Base-by-base conservation (phyloP, 495 filamentous ascomycete genomes). In the Glutinoglossum americanum region DNA sequence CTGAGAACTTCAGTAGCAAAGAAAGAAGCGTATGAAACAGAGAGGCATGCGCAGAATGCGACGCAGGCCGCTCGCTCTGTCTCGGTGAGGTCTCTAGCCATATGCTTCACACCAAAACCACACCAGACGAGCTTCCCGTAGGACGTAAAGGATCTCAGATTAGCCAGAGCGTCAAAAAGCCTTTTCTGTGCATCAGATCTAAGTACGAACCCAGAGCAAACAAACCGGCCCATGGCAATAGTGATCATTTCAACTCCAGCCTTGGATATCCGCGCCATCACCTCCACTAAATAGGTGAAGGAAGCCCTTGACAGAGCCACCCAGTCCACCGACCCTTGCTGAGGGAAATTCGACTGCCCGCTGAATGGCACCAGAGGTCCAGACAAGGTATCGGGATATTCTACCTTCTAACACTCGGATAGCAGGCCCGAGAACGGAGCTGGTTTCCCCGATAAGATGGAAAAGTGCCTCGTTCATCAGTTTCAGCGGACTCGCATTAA, bases 21-120 rank as follows among this genome's bases (percentile, higher is more conserved):
- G 19, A 30, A n/a, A 9, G 59, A 30, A 25, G 54, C 44, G 47
- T 59, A 63, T 21, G 44, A 60, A 7, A 25, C 26, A 23, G 54
- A 27, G 8, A 62, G 33, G 2, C 60, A 51, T 25, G 60, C 57
- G 35, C 62, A 63, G 0, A 63, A 7, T 0, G 60, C 60, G 17
- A 62, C 54, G 15, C 59, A 26, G 3, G 53, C 53, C 15, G 57
- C 41, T n/a, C 62, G 60, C 27, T 62, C 60, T 5, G 62, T 60
- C 10, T 62, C 60, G 13, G 60, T 35, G 3, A 62, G 54, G 41
- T 62, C 60, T 17, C 51, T 57, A 1, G 62, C 44, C n/a, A 60
- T 37, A 23, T 59, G 53, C 47, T 62, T 62, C 44, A 63, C 28
- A 21, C 62, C 62, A 60, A 63, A 63, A 1, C 62, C 62, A 33